phyloP scores from a whole-genome alignment of 768 basidiomycete species.

The Tephrocybe rancida region DNA sequence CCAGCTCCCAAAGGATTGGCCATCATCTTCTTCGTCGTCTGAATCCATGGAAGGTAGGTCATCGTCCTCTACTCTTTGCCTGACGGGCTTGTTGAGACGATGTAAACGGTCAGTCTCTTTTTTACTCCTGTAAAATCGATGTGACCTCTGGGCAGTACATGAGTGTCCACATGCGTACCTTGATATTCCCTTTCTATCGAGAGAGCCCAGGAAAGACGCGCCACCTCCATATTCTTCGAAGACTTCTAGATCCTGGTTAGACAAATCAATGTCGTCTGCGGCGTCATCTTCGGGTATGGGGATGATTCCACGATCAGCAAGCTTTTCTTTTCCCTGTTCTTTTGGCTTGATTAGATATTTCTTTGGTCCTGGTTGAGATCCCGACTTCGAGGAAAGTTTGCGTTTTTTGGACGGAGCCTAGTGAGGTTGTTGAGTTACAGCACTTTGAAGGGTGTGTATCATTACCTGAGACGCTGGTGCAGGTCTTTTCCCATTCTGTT shows the following conservation, averaged over 20 bases:
- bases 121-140: slow-evolving; percentile 67
- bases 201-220: slow-evolving; percentile 63
- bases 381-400: slow-evolving; percentile 44
- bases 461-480: slow-evolving; percentile 30
- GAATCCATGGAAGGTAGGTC: slow-evolving; percentile 74
- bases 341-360: slow-evolving; percentile 33
- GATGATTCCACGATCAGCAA: slow-evolving; percentile 59
- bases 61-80: slow-evolving; percentile 45
- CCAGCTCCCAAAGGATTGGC: slow-evolving; percentile 23
- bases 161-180: slow-evolving; percentile 48
- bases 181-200: slow-evolving; percentile 82
- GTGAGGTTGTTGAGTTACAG: neutral
- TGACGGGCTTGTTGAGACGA: slow-evolving; percentile 60
- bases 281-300: slow-evolving; percentile 56
- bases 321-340: slow-evolving; percentile 58
- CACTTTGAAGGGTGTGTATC: neutral
- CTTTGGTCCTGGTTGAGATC: slow-evolving; percentile 18
- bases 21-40: slow-evolving; percentile 60
- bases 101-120: slow-evolving; percentile 78
- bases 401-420: slow-evolving; percentile 61
- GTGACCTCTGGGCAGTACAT: neutral
- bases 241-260: slow-evolving; percentile 72
- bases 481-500: slow-evolving; percentile 34
- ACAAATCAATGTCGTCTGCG: slow-evolving; percentile 57
- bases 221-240: slow-evolving; percentile 65